Conservation (phyloP, 2,329 filamentous ascomycete species). For the Fusarium sp. region DNA sequence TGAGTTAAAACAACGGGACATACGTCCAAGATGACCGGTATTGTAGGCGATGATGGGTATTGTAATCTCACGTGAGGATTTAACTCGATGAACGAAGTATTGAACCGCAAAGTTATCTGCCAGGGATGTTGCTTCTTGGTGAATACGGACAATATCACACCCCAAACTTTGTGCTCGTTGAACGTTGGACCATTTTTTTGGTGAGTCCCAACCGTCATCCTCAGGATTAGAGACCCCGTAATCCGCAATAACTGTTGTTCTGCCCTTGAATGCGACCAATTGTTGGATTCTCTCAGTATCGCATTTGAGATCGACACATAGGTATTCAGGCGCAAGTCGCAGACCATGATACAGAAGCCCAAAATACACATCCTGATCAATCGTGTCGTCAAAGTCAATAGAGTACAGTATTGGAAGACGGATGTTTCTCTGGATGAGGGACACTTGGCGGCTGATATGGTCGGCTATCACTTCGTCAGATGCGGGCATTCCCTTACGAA, state of each 20-base stretch:
- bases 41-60: constrained; percentile 15
- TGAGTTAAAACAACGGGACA: constrained; percentile 5
- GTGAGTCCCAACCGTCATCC: constrained; percentile 3
- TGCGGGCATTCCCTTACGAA: accelerated
- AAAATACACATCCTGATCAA: neutral
- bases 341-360: neutral
- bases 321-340: neutral
- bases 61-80: neutral
- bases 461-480: neutral
- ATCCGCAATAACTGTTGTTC: constrained; percentile 1
- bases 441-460: neutral
- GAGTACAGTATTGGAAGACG: constrained; percentile 3
- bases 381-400: accelerated
- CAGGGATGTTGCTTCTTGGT: neutral
- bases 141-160: constrained; percentile 1
- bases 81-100: constrained; percentile 9
- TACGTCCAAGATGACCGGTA: constrained; percentile 1
- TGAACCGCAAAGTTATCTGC: constrained; percentile 14
- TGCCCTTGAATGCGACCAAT: neutral
- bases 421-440: neutral
- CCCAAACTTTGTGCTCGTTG: constrained; percentile 2
- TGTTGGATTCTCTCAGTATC: neutral
- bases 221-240: neutral
- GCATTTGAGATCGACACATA: constrained; percentile 1
- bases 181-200: neutral